Conservation (phyloP, 768 basidiomycete genomes). For the Suillus subalutaceus region DNA sequence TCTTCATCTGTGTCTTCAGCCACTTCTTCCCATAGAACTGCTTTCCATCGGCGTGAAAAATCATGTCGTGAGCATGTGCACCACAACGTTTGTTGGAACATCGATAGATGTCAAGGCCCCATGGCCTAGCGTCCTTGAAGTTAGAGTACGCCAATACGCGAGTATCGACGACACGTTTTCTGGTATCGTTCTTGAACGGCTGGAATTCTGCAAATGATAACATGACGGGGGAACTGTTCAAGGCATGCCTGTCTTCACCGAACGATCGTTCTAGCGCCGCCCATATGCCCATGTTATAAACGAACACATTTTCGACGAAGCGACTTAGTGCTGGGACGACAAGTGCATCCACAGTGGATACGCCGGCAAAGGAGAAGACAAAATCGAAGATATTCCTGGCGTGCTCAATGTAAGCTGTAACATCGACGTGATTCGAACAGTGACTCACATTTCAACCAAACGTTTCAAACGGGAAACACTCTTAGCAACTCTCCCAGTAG, state of each 20-base stretch:
- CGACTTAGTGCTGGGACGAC: too few relatives aligned
- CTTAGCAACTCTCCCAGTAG: too few relatives aligned
- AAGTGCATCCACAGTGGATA: too few relatives aligned
- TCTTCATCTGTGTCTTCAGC: neutral
- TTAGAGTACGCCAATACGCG: neutral
- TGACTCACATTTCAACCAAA: too few relatives aligned
- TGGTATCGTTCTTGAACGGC: neutral
- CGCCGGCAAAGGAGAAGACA: too few relatives aligned
- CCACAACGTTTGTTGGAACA: neutral
- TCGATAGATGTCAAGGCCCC: conserved; percentile 1
- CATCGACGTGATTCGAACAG: too few relatives aligned
- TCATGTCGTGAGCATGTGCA: neutral
- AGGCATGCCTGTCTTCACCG: conserved; percentile 4
- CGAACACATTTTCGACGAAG: too few relatives aligned
- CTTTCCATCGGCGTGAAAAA: neutral
- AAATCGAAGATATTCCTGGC: too few relatives aligned
- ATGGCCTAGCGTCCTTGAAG: neutral
- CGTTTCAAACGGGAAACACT: too few relatives aligned
- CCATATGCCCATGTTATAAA: too few relatives aligned
- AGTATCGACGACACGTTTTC: neutral
- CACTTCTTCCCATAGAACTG: neutral
- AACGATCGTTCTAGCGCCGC: too few relatives aligned
- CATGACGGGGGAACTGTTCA: conserved; percentile 7
- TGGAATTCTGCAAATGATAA: neutral
- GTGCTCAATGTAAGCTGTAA: too few relatives aligned